Base-by-base conservation (phyloP, 768 basidiomycete genomes). In the Russula sp. region DNA sequence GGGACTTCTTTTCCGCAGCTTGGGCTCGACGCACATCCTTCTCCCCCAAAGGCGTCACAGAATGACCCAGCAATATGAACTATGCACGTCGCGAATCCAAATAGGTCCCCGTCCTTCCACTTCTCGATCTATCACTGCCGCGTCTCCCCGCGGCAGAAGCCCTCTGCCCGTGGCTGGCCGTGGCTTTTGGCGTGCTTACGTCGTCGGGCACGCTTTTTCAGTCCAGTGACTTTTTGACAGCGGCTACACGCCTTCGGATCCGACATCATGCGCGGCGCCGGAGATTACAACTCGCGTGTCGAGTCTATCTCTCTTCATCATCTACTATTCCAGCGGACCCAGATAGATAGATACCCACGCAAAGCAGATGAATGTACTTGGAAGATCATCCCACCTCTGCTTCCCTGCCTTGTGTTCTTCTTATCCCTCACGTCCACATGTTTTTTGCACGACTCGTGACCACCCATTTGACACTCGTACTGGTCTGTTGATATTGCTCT, bases 131-230 rank as follows among this genome's bases (percentile, higher is more conserved):
- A 16, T 18, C 16, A 16, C 11, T 3, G 22, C 7, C 16, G 10
- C 45, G 8, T 10, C 45, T 20, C 18, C 62, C 57, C 62, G 62
- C 62, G 62, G 62, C 44, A 31, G 44, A 44, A 58, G 56, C 56
- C 44, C 51, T 10, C 42, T 37, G 35, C 35, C 45, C 34, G 31
- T 2, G 51, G 62, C 22, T 45, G 4, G 50, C 44, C 51, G 56
- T 63, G 51, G 62, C 62, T 51, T 61, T 60, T 61, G 39, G 47
- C 47, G 53, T 61, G 47, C 53, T 61, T 61, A 58, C 62, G 51
- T 59, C 62, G 57, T 55, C 9, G 31, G 16, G 27, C 57, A 53
- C 45, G 51, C 62, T 32, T 27, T 55, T 57, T 16, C 14, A 27
- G 50, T 39, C 62, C 51, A 40, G 62, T 59, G 44, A 48, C 57